Conservation (phyloP, 2,329 filamentous ascomycete species). For the Ceratocystis cacaofunesta region DNA sequence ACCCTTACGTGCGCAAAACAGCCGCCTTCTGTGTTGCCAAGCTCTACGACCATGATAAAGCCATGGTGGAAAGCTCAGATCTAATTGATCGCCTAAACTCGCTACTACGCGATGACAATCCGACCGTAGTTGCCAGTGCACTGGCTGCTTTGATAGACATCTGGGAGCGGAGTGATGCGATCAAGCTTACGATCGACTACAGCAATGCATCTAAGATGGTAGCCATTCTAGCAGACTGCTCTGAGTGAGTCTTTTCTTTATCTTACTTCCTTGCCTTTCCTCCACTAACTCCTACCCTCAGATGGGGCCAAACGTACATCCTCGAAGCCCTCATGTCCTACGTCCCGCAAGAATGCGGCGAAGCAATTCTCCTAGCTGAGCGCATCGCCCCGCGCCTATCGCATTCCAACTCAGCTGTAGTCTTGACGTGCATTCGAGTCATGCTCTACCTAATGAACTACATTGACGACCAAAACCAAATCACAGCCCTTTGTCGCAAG, state of each 20-base stretch:
- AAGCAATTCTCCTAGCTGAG: slow-evolving; percentile 81
- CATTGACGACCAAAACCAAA: slow-evolving; percentile 79
- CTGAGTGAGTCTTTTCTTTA: slow-evolving; percentile 36
- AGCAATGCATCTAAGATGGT: slow-evolving; percentile 96
- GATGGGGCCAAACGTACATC: slow-evolving; percentile 96
- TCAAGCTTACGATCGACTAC: slow-evolving; percentile 97
- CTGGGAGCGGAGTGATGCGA: slow-evolving; percentile 93
- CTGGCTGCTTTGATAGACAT: slow-evolving; percentile 89
- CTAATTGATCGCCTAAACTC: slow-evolving; percentile 82
- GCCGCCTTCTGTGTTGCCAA: slow-evolving; percentile 94
- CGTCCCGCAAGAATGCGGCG: slow-evolving; percentile 76
- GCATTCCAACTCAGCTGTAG: slow-evolving; percentile 91
- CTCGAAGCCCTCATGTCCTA: slow-evolving; percentile 96
- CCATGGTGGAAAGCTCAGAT: slow-evolving; percentile 78
- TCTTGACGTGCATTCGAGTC: slow-evolving; percentile 88
- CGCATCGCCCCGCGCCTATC: slow-evolving; percentile 89
- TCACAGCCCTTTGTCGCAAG: slow-evolving; percentile 75
- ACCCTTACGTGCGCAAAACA: slow-evolving; percentile 95
- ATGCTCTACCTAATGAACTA: slow-evolving; percentile 99
- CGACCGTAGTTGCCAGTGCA: slow-evolving; percentile 90
- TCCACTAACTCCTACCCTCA: neutral
- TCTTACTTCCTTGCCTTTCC: neutral
- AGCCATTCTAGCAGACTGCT: slow-evolving; percentile 88
- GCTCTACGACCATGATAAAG: slow-evolving; percentile 88
- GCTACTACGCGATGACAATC: slow-evolving; percentile 88